These are phyloP conservation scores for Plasmodium malariae DNA, from an alignment of 169 alveolate species.

Conservation along the genomic window DNA sequence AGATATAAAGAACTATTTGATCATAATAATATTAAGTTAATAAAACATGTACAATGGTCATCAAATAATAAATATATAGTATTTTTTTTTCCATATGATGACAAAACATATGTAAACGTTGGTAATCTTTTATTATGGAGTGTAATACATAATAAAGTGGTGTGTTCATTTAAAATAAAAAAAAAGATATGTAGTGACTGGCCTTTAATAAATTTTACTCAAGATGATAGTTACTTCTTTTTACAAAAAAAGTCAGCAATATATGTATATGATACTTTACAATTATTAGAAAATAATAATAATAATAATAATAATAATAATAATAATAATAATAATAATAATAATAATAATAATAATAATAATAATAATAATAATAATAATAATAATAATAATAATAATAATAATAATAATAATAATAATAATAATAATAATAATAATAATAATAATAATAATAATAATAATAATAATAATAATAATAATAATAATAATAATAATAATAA, in stretches of 20 bases:
- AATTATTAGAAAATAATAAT: not conserved
- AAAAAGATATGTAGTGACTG: constrained; percentile 60
- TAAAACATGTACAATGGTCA: constrained; percentile 74
- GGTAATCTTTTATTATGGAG: constrained; percentile 35
- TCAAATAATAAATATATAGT: constrained; percentile 45
- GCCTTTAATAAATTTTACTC: constrained; percentile 56
- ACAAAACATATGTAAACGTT: not conserved
- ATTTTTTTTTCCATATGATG: constrained; percentile 52
- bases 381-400: too few relatives aligned
- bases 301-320: too few relatives aligned
- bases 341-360: too few relatives aligned
- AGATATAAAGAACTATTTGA: constrained; percentile 44
- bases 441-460: too few relatives aligned
- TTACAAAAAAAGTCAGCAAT: constrained; percentile 40
- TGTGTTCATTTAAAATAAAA: constrained; percentile 50
- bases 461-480: too few relatives aligned
- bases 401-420: too few relatives aligned
- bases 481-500: too few relatives aligned
- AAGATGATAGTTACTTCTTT: constrained; percentile 51
- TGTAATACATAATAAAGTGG: constrained; percentile 10
- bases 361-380: too few relatives aligned
- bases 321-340: too few relatives aligned
- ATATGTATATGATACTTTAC: constrained; percentile 41
- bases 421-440: too few relatives aligned
- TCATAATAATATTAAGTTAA: constrained; percentile 23